Percentiles rank a stretch among this genome's conserved stretches.
phyloP scores from a whole-genome alignment of 2,329 filamentous ascomycete species.

The Cryphonectria naterciae region DNA sequence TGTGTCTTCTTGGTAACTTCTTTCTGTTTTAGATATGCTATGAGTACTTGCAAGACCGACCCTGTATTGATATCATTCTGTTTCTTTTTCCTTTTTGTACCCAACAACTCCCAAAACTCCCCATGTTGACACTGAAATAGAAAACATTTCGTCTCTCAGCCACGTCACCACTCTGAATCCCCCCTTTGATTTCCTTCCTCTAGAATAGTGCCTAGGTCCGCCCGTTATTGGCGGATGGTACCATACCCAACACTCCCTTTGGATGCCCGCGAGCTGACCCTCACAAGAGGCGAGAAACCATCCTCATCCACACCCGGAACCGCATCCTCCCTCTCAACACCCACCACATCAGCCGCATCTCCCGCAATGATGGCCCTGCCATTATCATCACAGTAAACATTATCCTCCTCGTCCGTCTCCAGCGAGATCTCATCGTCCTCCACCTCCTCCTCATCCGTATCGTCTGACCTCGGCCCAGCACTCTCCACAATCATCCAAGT shows the following conservation, averaged over 20 bases:
- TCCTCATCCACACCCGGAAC: conserved; percentile 16
- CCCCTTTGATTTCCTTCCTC: neutral
- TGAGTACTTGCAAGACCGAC: neutral
- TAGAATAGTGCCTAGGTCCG: conserved; percentile 9
- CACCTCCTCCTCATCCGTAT: conserved; percentile 38
- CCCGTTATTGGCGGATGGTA: conserved; percentile 18
- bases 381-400: conserved; percentile 34
- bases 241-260: conserved; percentile 14
- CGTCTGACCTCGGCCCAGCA: conserved; percentile 61
- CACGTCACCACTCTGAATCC: neutral
- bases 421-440: conserved; percentile 37
- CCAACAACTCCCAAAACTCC: neutral
- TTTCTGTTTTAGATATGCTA: too few species aligned
- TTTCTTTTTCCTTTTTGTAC: neutral
- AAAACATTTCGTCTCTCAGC: neutral
- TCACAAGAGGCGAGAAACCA: conserved; percentile 17
- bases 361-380: conserved; percentile 6
- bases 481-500: conserved; percentile 76
- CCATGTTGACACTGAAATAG: neutral
- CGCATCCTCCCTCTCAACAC: neutral
- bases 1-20: too few species aligned
- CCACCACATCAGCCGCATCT: conserved; percentile 25
- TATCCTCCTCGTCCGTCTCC: conserved; percentile 37
- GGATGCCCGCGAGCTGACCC: conserved; percentile 19
- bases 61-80: neutral